Evolutionary conservation across 2,329 filamentous ascomycete species (phyloP).

Genomic region (Westerdykella ornata): DNA sequence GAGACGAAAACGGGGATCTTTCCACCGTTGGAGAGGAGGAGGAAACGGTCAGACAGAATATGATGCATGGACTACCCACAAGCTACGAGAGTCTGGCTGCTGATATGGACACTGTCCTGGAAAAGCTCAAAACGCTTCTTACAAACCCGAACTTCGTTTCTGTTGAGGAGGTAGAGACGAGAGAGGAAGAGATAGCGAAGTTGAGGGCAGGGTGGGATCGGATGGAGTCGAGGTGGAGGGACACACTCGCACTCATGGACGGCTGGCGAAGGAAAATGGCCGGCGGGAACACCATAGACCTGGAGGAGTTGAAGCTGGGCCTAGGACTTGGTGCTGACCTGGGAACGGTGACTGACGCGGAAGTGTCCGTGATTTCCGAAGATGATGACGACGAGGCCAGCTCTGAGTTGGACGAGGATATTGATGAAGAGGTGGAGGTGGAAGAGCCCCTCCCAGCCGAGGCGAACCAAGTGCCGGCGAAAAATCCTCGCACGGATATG

Average conservation of each 20-base stretch:
- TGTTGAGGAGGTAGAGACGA: slow-evolving; percentile 85
- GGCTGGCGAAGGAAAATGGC: slow-evolving; percentile 82
- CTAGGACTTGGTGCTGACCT: slow-evolving; percentile 49
- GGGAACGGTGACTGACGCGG: slow-evolving; percentile 24
- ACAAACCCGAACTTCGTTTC: slow-evolving; percentile 96
- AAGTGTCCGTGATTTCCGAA: slow-evolving; percentile 23
- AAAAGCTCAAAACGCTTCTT: slow-evolving; percentile 73
- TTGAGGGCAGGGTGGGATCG: slow-evolving; percentile 83
- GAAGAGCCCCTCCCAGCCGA: slow-evolving; percentile 22
- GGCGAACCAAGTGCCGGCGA: slow-evolving; percentile 13
- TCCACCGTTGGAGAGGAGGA: slow-evolving; percentile 27
- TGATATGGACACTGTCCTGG: slow-evolving; percentile 70
- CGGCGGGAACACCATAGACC: slow-evolving; percentile 62
- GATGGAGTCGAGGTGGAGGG: slow-evolving; percentile 86
- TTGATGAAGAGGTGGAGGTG: slow-evolving; percentile 10
- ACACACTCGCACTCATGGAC: slow-evolving; percentile 85
- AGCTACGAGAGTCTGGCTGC: slow-evolving; percentile 62
- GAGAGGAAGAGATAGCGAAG: slow-evolving; percentile 82
- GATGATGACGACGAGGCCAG: slow-evolving; percentile 20
- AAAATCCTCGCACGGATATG: slow-evolving; percentile 20
- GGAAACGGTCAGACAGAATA: slow-evolving; percentile 26
- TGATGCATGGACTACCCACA: slow-evolving; percentile 46
- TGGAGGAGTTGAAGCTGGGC: slow-evolving; percentile 56
- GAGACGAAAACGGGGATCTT: slow-evolving; percentile 20
- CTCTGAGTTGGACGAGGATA: slow-evolving; percentile 27